These are phyloP conservation scores for Fusarium verrucosum DNA, from an alignment of 2,329 filamentous ascomycete genomes.

Conservation along the genomic window DNA sequence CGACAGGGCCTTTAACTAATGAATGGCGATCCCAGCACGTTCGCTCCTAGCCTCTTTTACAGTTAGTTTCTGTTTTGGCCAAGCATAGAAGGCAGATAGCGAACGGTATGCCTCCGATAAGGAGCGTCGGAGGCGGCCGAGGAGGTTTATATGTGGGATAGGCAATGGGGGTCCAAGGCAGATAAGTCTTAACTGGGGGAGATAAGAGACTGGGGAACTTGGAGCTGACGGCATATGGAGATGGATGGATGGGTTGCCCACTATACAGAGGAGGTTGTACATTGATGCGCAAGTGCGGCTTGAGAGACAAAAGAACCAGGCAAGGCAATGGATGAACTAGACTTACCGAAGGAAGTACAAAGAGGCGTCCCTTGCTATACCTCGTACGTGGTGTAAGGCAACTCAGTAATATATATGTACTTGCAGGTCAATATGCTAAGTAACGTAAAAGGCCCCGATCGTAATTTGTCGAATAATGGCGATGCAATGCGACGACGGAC, in stretches of 20 bases:
- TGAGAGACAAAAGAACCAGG: background rate
- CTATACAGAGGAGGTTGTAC: conserved; percentile 18
- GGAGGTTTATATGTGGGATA: conserved; percentile 23
- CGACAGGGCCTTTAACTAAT: conserved; percentile 21
- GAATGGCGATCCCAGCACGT: background rate
- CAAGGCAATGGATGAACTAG: conserved; percentile 8
- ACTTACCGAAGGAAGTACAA: conserved; percentile 33
- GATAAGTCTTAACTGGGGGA: conserved; percentile 30
- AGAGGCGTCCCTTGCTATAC: conserved; percentile 11
- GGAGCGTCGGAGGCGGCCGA: conserved; percentile 21
- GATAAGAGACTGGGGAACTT: conserved; percentile 33
- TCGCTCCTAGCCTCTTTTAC: conserved; percentile 20
- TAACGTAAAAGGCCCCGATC: conserved; percentile 26
- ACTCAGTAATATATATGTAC: conserved; percentile 23
- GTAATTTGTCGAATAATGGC: conserved; percentile 8
- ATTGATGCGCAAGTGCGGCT: conserved; percentile 14
- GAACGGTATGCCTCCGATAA: conserved; percentile 32
- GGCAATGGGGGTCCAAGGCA: conserved; percentile 29
- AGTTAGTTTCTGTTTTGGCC: conserved; percentile 21
- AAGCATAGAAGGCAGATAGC: conserved; percentile 11
- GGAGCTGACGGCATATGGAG: conserved; percentile 11
- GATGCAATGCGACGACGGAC: conserved; percentile 38
- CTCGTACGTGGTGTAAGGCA: conserved; percentile 28
- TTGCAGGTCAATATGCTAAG: conserved; percentile 2
- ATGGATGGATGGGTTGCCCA: conserved; percentile 17